Evolutionary conservation across 2,329 filamentous ascomycete species (phyloP), one percentile per base, ranked within the genome.

Genomic region (Coniella vitis): DNA sequence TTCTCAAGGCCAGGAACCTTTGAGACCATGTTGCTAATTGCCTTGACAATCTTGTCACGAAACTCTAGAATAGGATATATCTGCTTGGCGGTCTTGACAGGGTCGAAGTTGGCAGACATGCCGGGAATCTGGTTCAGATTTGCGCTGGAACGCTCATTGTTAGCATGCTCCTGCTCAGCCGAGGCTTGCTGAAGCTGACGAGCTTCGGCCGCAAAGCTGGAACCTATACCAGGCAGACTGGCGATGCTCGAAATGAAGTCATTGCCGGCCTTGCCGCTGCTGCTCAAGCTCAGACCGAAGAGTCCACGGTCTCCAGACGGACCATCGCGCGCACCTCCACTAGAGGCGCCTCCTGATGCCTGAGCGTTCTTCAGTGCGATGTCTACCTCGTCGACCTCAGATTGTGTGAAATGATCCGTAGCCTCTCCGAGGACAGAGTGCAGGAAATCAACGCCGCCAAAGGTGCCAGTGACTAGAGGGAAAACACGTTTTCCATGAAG

Each of bases 11-110:
- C 91, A 0, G 93, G 93, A 35, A 98, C 86, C 71, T 94, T 96
- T 59, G 90, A 83, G 56, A 97, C 89, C 45, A 90, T 85, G 35
- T 81, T 79, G 61, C 83, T 89, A 65, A 98, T 90, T 36, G 84
- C 79, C 57, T 88, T 88, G 44, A 96, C 90, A 47, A 98, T 90
- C 61, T 86, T 93, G 71, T 98, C 93, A 52, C 91, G 81, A 73
- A 97, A 98, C 52, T 87, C 79, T 0, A 98, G 77, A 52, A 98
- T 95, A 1, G 93, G 93, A 61, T 97, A 97, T 56, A 98, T 96
- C 68, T 94, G 83, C 35, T 76, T 73, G 13, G 85, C 78, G 0
- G 84, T 85, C 65, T 88, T 83, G 57, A 87, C 78, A 0, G 87
- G 84, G 60, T 96, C 90, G 52, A 94, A 87, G 60, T 77, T 73